Evolutionary conservation across 2,329 filamentous ascomycete genomes (phyloP).

Genomic region (Bipolaris oryzae): DNA sequence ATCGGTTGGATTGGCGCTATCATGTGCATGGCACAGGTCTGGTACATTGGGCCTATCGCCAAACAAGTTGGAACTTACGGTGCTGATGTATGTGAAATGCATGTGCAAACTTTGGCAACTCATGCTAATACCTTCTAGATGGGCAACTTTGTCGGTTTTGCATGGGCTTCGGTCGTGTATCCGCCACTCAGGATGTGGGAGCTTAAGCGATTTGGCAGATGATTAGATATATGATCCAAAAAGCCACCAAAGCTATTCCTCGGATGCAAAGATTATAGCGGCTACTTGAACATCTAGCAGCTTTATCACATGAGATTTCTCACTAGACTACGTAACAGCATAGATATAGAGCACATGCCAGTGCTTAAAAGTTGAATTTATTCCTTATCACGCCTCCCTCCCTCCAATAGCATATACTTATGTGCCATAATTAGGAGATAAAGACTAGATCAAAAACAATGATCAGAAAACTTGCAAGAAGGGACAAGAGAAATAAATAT

Average conservation of each 20-base stretch:
- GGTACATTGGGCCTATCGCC: slow-evolving; percentile 70
- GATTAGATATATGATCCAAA: slow-evolving; percentile 10
- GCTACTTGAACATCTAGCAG: neutral
- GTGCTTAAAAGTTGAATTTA: neutral
- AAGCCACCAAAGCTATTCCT: neutral
- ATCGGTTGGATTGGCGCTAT: slow-evolving; percentile 70
- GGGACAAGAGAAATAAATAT: no score
- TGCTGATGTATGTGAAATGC: slow-evolving; percentile 57
- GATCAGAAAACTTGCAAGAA: neutral
- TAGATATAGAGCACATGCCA: neutral
- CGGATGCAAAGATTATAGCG: neutral
- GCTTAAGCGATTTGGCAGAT: slow-evolving; percentile 57
- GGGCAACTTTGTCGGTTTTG: slow-evolving; percentile 66
- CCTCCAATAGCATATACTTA: neutral
- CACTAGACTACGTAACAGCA: neutral
- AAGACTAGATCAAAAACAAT: neutral
- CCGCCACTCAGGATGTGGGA: slow-evolving; percentile 60
- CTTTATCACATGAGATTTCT: neutral
- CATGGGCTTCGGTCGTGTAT: slow-evolving; percentile 64
- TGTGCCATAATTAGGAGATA: neutral
- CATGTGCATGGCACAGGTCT: slow-evolving; percentile 71
- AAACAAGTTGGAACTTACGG: slow-evolving; percentile 62
- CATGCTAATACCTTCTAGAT: slow-evolving; percentile 46
- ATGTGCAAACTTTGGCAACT: neutral
- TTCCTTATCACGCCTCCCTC: neutral